These are phyloP conservation scores for Endotrypanum monterogeii DNA, from an alignment of 208 protist species.

Conservation along the genomic window DNA sequence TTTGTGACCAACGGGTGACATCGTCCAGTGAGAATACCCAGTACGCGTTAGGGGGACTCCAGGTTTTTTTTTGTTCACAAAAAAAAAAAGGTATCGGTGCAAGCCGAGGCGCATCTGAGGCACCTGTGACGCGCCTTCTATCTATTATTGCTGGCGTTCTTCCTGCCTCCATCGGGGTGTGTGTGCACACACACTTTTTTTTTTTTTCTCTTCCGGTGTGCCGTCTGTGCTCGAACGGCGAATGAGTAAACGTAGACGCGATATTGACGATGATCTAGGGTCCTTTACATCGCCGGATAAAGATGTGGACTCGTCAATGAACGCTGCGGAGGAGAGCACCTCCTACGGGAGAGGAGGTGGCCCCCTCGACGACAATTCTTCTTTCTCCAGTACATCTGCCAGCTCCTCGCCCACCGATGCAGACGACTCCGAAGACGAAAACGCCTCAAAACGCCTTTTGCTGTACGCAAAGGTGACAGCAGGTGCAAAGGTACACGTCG, in stretches of 20 bases:
- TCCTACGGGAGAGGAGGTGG: background rate
- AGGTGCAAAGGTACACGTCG: slow-evolving; percentile 4
- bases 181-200: too few species aligned
- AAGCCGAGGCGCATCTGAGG: background rate
- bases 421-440: slow-evolving; percentile 32
- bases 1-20: background rate
- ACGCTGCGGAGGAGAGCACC: background rate
- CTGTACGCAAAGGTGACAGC: slow-evolving; percentile 51
- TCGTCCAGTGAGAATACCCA: background rate
- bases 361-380: slow-evolving; percentile 13
- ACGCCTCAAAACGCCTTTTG: slow-evolving; percentile 47
- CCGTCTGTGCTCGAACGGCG: background rate
- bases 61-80: background rate
- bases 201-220: background rate
- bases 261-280: slow-evolving; percentile 1
- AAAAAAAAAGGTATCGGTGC: too few species aligned
- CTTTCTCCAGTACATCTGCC: slow-evolving; percentile 11
- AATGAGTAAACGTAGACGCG: slow-evolving; percentile 26
- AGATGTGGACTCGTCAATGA: background rate
- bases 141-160: background rate
- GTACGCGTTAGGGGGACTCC: background rate
- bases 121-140: too few species aligned
- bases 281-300: background rate
- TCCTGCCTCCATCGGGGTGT: background rate
- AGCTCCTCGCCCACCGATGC: slow-evolving; percentile 15